Base-by-base conservation (phyloP, 345 rosid species). In the Murraya koenigii region DNA sequence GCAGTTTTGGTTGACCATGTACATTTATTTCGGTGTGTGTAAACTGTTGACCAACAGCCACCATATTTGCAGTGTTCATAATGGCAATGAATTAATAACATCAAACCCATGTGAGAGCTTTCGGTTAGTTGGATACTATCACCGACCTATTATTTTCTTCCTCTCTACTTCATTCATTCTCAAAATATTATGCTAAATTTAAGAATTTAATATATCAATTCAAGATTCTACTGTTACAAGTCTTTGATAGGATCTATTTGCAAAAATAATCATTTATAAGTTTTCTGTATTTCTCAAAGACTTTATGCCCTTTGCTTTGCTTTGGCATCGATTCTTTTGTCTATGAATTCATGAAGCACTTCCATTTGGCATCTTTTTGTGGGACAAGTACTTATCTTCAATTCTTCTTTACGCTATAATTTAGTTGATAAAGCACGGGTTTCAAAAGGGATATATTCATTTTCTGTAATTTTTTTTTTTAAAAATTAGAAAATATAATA, bases 51-150 rank as follows among this genome's bases (percentile, higher is more conserved):
- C 64, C 63, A 6, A 33, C 35, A 1, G 23, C 3, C n/a, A 32
- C 67, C 39, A 32, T 32, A 52, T 52, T 52, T 49, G 55, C 22
- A 17, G 55, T 49, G 55, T 49, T 49, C 55, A 49, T 17, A 49
- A 49, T 15, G 55, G 55, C 55, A 49, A 49, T 17, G 55, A 49
- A 49, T 49, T 13, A 22, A 39, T 32, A 71, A 55, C 47, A 33
- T 33, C 75, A 41, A 11, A 33, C 75, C 75, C 74, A 32, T 71
- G 74, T 71, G 74, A 32, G n/a, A 52, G 74, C 44, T 10, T 30
- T 17, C 22, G 0, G 17, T 59, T 59, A 6, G 63, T 59, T 59
- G 63, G 63, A 26, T 17, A 19, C 14, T 0, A 41, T 11, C 49
- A 41, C 49, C 49, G 22, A 22, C 55, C 55, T 49, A 49, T 1